phyloP scores from a whole-genome alignment of 306 rosid species.

The Lotus japonicus region DNA sequence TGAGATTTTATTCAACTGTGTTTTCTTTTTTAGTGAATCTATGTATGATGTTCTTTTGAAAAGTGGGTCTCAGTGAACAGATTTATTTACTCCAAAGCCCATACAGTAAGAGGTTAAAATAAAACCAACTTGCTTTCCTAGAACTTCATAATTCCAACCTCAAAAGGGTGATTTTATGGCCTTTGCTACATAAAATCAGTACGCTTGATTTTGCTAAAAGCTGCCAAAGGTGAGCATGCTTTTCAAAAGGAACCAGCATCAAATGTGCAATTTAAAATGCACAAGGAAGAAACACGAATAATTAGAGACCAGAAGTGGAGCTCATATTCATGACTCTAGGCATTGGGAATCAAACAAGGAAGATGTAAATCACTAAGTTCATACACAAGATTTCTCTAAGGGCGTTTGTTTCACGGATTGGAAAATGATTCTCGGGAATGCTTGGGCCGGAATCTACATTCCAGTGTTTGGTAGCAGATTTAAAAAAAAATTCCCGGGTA shows the following conservation, averaged over 20 bases:
- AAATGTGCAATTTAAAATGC: conserved; percentile 13
- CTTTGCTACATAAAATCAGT: conserved; percentile 22
- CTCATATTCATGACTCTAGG: not conserved
- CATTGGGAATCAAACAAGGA: conserved; percentile 1
- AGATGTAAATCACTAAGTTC: not conserved
- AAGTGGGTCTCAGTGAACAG: conserved; percentile 33
- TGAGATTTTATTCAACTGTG: conserved; percentile 6
- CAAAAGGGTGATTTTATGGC: conserved; percentile 28
- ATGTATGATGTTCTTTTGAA: conserved; percentile 16
- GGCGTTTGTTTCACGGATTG: no score
- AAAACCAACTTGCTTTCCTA: conserved; percentile 5
- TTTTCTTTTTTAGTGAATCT: conserved; percentile 8
- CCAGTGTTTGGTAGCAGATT: no score
- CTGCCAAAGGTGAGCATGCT: conserved; percentile 62
- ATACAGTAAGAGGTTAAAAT: not conserved
- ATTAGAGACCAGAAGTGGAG: conserved; percentile 23
- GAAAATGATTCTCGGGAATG: no score
- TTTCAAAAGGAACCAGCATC: conserved; percentile 38
- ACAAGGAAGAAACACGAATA: not conserved
- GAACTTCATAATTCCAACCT: conserved; percentile 10
- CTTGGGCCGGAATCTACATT: no score
- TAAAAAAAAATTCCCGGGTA: no score
- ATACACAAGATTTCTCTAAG: no score
- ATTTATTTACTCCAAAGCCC: conserved; percentile 28
- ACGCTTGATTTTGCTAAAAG: conserved; percentile 36